phyloP scores from a whole-genome alignment of 495 filamentous ascomycete species.

The Xylaria curta region DNA sequence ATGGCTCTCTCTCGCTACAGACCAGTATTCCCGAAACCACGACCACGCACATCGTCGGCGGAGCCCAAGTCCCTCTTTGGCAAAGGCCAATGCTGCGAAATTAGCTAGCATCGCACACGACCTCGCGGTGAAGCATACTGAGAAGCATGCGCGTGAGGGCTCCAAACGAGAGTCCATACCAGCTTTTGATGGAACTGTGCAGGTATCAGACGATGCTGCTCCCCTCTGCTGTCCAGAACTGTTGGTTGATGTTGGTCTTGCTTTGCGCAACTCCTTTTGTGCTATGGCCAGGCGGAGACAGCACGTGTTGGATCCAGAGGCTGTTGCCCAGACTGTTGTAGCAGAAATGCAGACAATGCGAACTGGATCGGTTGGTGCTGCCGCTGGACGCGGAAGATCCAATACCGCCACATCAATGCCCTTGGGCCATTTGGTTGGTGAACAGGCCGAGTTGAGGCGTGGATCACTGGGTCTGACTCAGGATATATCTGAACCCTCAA shows the following conservation, averaged over 20 bases:
- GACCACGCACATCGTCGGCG: conserved; percentile 39
- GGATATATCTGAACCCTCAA: neutral
- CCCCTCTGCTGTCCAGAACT: conserved; percentile 52
- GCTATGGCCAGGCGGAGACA: conserved; percentile 48
- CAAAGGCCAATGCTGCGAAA: conserved; percentile 46
- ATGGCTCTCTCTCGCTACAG: conserved; percentile 64
- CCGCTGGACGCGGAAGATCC: conserved; percentile 29
- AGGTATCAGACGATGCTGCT: conserved; percentile 24
- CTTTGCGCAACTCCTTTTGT: conserved; percentile 53
- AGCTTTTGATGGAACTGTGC: conserved; percentile 41
- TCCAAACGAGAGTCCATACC: conserved; percentile 38
- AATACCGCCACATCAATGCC: conserved; percentile 29
- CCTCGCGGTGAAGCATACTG: conserved; percentile 44
- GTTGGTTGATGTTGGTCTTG: conserved; percentile 48
- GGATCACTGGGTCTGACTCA: neutral
- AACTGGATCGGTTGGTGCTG: conserved; percentile 29
- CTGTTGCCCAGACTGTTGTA: conserved; percentile 51
- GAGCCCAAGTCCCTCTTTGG: conserved; percentile 40
- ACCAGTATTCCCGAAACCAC: conserved; percentile 52
- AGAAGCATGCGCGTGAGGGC: conserved; percentile 41
- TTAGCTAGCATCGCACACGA: conserved; percentile 54
- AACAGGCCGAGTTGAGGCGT: conserved; percentile 28
- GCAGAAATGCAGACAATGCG: conserved; percentile 42
- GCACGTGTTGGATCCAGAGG: conserved; percentile 45
- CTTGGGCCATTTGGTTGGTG: neutral